A percentile compares a stretch with the other conserved stretches of the same genome.
These are phyloP conservation scores for Sorghum bicolor DNA, from an alignment of 176 grass and related monocot genomes.

Conservation along the genomic window Sorghum_bicolor_NCBIv3 NC_012870.2:25520501-25521000, in stretches of 20 bases:
- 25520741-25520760: constrained; percentile 82
- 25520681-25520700: constrained; percentile 36
- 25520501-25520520: background rate
- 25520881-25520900: background rate
- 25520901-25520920: background rate
- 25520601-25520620: constrained; percentile 74
- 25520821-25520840: constrained; percentile 48
- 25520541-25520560: constrained; percentile 16
- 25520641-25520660: background rate
- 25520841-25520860: constrained; percentile 6
- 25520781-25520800: constrained; percentile 79
- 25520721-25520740: constrained; percentile 63
- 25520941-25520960: background rate
- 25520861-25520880: background rate
- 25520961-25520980: background rate
- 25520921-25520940: background rate
- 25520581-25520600: constrained; percentile 39
- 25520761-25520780: constrained; percentile 86
- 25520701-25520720: constrained; percentile 69
- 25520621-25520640: constrained; percentile 92
- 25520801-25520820: constrained; percentile 83
- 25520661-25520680: constrained; percentile 1
- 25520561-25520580: constrained; percentile 44
- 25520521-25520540: background rate
- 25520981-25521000: background rate